phyloP scores from a whole-genome alignment of 2,329 filamentous ascomycete species.

The Achaetomium macrosporum region DNA sequence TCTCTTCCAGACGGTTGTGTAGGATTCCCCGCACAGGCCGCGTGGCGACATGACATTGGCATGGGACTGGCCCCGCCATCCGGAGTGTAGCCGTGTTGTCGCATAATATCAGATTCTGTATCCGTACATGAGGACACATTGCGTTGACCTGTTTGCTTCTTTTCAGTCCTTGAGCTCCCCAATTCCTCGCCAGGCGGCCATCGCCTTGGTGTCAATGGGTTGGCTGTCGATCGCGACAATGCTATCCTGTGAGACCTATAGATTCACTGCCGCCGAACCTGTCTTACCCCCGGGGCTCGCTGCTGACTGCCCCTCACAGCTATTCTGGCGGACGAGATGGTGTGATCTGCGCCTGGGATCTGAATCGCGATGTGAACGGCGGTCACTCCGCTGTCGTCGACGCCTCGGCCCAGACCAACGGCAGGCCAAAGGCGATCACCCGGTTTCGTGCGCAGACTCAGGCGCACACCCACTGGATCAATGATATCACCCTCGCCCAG shows the following conservation, averaged over 20 bases:
- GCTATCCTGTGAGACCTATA: conserved; percentile 68
- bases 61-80: neutral
- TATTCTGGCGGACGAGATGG: conserved; percentile 96
- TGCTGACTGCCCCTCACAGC: conserved; percentile 41
- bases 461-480: conserved; percentile 94
- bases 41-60: neutral
- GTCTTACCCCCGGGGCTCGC: neutral
- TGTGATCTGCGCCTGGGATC: conserved; percentile 91
- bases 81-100: neutral
- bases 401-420: conserved; percentile 26
- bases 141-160: conserved; percentile 18
- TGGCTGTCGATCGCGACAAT: conserved; percentile 77
- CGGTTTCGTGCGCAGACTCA: conserved; percentile 56
- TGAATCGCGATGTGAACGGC: conserved; percentile 60
- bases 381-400: conserved; percentile 27
- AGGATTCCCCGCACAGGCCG: conserved; percentile 11
- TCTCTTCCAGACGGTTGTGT: neutral
- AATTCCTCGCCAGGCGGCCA: conserved; percentile 67
- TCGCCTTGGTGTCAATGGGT: conserved; percentile 87
- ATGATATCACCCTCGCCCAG: conserved; percentile 78
- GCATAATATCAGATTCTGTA: neutral
- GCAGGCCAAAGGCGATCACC: conserved; percentile 40
- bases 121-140: neutral
- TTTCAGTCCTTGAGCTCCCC: conserved; percentile 52
- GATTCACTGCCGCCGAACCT: too few species aligned